Conservation (phyloP, 176 grass and related monocot species). For the Bromus sterilis region DNA sequence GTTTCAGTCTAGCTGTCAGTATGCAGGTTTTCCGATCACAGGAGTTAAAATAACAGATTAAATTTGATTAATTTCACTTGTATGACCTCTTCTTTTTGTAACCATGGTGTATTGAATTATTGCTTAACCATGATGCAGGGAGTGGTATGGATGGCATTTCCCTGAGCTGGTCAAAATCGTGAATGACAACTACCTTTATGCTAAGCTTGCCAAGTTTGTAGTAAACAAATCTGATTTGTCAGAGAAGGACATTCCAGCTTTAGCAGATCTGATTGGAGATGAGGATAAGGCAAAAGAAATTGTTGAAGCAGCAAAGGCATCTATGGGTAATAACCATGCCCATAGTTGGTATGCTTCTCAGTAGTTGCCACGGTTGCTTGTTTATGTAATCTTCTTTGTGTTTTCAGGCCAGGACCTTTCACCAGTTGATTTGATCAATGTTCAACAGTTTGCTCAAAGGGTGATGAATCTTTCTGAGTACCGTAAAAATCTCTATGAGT, state of each 20-base stretch:
- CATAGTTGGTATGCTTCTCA: neutral
- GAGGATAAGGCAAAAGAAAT: slow-evolving; percentile 85
- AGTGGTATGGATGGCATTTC: slow-evolving; percentile 87
- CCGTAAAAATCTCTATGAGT: slow-evolving; percentile 90
- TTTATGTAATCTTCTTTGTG: neutral
- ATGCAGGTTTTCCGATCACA: neutral
- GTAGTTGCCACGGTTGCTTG: neutral
- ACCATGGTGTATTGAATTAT: neutral
- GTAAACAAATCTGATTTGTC: slow-evolving; percentile 66
- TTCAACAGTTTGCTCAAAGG: slow-evolving; percentile 82
- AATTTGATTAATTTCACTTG: neutral
- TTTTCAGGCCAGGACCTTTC: slow-evolving; percentile 75
- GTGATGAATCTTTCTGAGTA: slow-evolving; percentile 93
- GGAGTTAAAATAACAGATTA: neutral
- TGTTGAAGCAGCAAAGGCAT: slow-evolving; percentile 88
- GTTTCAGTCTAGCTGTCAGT: neutral
- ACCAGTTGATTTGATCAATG: slow-evolving; percentile 83
- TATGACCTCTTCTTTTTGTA: neutral
- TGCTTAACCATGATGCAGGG: slow-evolving; percentile 37
- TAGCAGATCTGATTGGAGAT: slow-evolving; percentile 70
- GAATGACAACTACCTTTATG: slow-evolving; percentile 80
- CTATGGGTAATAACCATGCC: slow-evolving; percentile 46
- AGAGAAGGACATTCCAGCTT: slow-evolving; percentile 55
- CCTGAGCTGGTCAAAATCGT: slow-evolving; percentile 78
- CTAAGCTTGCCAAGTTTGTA: slow-evolving; percentile 67